Percentiles rank a stretch among this genome's conserved stretches.
Conservation (phyloP, 108 stramenopile genomes). For the Pseudonitzschia delicatissima region DNA sequence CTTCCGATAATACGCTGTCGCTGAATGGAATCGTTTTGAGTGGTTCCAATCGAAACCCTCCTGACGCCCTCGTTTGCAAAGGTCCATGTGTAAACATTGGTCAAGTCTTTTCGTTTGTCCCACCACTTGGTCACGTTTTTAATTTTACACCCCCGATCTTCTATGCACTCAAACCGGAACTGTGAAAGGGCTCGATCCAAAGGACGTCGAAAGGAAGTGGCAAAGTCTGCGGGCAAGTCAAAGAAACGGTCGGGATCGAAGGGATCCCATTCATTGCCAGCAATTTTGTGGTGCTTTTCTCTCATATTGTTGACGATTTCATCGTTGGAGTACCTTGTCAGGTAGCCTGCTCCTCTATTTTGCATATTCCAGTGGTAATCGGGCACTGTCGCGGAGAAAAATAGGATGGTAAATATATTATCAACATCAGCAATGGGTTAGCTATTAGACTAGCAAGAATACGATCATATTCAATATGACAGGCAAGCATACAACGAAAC, state of each 20-base stretch:
- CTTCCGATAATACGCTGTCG: constrained; percentile 47
- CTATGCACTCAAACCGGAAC: constrained; percentile 83
- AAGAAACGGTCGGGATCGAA: constrained; percentile 63
- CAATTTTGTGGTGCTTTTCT: constrained; percentile 45
- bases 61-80: constrained; percentile 50
- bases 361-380: constrained; percentile 40
- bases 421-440: too few relatives aligned
- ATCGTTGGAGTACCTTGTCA: constrained; percentile 51
- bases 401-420: too few relatives aligned
- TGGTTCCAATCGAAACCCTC: constrained; percentile 23
- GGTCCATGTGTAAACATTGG: constrained; percentile 76
- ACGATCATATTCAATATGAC: too few relatives aligned
- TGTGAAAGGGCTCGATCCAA: constrained; percentile 80
- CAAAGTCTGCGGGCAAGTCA: constrained; percentile 73
- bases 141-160: constrained; percentile 69
- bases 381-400: constrained; percentile 66
- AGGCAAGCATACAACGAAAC: too few relatives aligned
- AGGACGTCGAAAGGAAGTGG: constrained; percentile 76
- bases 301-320: constrained; percentile 54
- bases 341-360: constrained; percentile 50
- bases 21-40: constrained; percentile 1
- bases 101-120: constrained; percentile 58
- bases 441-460: too few relatives aligned
- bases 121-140: constrained; percentile 70
- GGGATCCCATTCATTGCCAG: constrained; percentile 81